Conservation (phyloP, 768 basidiomycete species). For the Hygrophoropsis aurantiaca region DNA sequence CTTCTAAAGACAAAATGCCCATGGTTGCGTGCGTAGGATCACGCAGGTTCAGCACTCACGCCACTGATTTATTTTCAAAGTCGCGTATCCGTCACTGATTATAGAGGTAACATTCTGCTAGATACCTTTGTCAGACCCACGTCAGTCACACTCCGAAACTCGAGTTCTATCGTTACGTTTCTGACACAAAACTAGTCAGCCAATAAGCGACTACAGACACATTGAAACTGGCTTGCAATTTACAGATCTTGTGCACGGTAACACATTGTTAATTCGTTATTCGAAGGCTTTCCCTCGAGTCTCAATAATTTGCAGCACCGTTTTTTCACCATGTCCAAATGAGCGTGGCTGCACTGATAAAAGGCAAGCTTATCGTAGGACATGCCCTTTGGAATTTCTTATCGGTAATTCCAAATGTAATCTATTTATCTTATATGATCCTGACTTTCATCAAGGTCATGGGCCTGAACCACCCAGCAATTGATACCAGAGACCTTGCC, state of each 20-base stretch:
- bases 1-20: slow-evolving; percentile 38
- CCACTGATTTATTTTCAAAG: slow-evolving; percentile 25
- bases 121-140: slow-evolving; percentile 56
- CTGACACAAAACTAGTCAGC: slow-evolving; percentile 34
- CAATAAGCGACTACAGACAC: slow-evolving; percentile 46
- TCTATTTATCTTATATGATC: background rate
- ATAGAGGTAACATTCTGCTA: slow-evolving; percentile 42
- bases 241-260: slow-evolving; percentile 42
- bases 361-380: slow-evolving; percentile 53
- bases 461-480: slow-evolving; percentile 49
- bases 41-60: background rate
- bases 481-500: slow-evolving; percentile 55
- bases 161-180: background rate
- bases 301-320: slow-evolving; percentile 48
- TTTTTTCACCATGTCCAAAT: slow-evolving; percentile 48
- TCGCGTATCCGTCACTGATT: slow-evolving; percentile 52
- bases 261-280: too few relatives aligned
- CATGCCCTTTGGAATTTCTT: slow-evolving; percentile 54
- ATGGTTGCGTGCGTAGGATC: slow-evolving; percentile 49
- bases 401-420: slow-evolving; percentile 36
- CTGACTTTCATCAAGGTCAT: slow-evolving; percentile 38
- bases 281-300: too few relatives aligned
- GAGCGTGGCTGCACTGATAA: slow-evolving; percentile 41
- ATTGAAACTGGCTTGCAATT: slow-evolving; percentile 46
- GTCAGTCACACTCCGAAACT: slow-evolving; percentile 30